Base-by-base conservation (phyloP, 1,139 yeast genomes). In the Hemisphaericaspora xylanilytica region DNA sequence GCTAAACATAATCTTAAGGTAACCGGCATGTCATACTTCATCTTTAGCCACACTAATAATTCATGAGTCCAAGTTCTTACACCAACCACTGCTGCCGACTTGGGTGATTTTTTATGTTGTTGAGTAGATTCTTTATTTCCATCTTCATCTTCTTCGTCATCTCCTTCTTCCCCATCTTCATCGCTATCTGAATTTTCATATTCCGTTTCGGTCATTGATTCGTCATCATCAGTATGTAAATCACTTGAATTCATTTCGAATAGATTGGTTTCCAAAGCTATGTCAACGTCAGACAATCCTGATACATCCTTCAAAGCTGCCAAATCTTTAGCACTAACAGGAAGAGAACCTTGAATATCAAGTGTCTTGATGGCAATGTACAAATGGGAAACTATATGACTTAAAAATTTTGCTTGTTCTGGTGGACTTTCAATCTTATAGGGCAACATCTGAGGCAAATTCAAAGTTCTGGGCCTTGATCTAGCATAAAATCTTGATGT, bases 61-160 rank as follows among this genome's bases (percentile, higher is more conserved):
- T 89, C 97, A 42, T 86, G 82, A 0, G 97, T 85, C 96, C 97
- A 90, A 45, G 85, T 87, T 40, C 84, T 75, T 8, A 87, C 83
- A 31, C 83, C 77, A 8, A 85, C 80, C 4, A 85, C 82, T 0
- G 92, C 81, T 1, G 94, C 85, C 0, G 87, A 80, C 48, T 76
- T 73, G 4, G 85, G 80, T 3, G 82, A 72, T 12, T 79, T 73
- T 47, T 80, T 81, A 44, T 81, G 79, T 41, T 78, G 75, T 18
- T 61, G 63, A 21, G 58, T 66, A 28, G 70, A 70, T 35, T 63
- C 54, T 41, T 58, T 70, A 18, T 67, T 71, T 16, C 66, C 75
- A 28, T 70, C 74, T 3, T 71, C 61, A 2, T 50, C 62, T 2
- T 52, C 60, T 3, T 46, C 61, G 3, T 52, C 61, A 1, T 48